A percentile compares a stretch with the other conserved stretches of the same genome.
These are phyloP conservation scores for Panellus pusillus DNA, from an alignment of 768 basidiomycete species.

Conservation along the genomic window DNA sequence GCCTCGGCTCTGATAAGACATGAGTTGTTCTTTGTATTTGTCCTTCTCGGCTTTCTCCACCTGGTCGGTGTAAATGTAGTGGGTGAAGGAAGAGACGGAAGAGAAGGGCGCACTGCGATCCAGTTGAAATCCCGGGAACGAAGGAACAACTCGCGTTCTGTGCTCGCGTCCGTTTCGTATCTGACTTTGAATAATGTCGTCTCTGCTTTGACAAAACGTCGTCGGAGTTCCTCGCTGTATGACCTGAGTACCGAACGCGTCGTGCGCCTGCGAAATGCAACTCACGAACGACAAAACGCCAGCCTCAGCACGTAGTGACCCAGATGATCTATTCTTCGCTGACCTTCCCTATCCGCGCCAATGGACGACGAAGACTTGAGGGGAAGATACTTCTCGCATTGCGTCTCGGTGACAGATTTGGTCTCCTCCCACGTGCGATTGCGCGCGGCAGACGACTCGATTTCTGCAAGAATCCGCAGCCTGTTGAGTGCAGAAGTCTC, in stretches of 20 bases:
- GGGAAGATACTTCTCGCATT: slow-evolving; percentile 77
- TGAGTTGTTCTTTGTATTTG: slow-evolving; percentile 47
- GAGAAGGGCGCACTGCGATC: slow-evolving; percentile 46
- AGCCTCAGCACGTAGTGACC: slow-evolving; percentile 93
- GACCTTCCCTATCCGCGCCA: slow-evolving; percentile 48
- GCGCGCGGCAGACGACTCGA: slow-evolving; percentile 84
- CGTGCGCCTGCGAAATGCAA: slow-evolving; percentile 23
- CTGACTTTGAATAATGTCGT: slow-evolving; percentile 79
- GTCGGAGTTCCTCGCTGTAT: slow-evolving; percentile 82
- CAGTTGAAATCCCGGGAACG: slow-evolving; percentile 63
- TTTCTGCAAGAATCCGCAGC: slow-evolving; percentile 84
- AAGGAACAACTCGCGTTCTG: slow-evolving; percentile 70
- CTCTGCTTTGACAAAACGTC: slow-evolving; percentile 89
- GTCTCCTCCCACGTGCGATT: slow-evolving; percentile 83
- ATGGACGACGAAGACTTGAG: slow-evolving; percentile 58
- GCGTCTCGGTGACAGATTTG: slow-evolving; percentile 55
- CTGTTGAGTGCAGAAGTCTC: slow-evolving; percentile 88
- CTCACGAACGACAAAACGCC: slow-evolving; percentile 96
- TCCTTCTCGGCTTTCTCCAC: slow-evolving; percentile 60
- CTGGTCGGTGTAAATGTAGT: slow-evolving; percentile 32
- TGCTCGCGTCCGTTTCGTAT: slow-evolving; percentile 60
- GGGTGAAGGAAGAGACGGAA: background rate
- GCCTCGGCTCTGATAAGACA: slow-evolving; percentile 37
- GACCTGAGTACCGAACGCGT: slow-evolving; percentile 5
- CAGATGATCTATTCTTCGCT: slow-evolving; percentile 82